Percentiles rank a stretch among this genome's conserved stretches.
These are phyloP conservation scores for Fusarium austroafricanum DNA, from an alignment of 2,329 filamentous ascomycete species.

Conservation along the genomic window DNA sequence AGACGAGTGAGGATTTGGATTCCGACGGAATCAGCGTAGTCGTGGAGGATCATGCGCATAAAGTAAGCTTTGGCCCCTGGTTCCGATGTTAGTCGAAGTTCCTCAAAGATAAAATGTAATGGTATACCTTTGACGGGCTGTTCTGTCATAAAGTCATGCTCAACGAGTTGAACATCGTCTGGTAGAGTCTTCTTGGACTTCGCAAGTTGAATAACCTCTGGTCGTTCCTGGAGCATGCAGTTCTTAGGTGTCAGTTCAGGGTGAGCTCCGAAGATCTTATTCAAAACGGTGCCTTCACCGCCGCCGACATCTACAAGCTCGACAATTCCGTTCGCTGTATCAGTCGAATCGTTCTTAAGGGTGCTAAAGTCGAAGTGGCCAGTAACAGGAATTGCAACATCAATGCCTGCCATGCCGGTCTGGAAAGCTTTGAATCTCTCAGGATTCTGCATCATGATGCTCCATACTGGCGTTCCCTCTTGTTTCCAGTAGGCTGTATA, in stretches of 20 bases:
- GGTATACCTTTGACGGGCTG: conserved; percentile 48
- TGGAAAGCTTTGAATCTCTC: conserved; percentile 48
- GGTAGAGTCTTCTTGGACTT: conserved; percentile 35
- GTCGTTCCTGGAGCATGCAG: conserved; percentile 45
- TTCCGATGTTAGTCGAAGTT: not conserved
- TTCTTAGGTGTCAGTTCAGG: conserved; percentile 38
- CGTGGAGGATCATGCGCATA: conserved; percentile 52
- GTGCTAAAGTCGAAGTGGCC: conserved; percentile 49
- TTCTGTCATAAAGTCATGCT: conserved; percentile 48
- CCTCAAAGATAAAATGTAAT: not conserved
- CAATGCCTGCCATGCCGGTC: conserved; percentile 49
- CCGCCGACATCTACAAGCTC: conserved; percentile 51
- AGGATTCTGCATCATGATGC: conserved; percentile 49
- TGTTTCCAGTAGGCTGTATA: conserved; percentile 49
- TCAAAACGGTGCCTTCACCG: conserved; percentile 46
- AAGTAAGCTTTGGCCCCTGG: conserved; percentile 52
- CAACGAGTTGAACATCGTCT: conserved; percentile 32
- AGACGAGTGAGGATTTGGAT: conserved; percentile 46
- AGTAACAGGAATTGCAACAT: conserved; percentile 48
- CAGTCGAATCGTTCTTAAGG: conserved; percentile 40
- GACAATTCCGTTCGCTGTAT: conserved; percentile 30
- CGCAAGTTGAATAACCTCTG: conserved; percentile 45
- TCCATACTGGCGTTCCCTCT: conserved; percentile 50
- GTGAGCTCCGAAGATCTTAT: conserved; percentile 48
- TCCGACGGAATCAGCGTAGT: conserved; percentile 47